Conservation (phyloP, 1,284 basidiomycete species). For the Xerocomus amazonicus region DNA sequence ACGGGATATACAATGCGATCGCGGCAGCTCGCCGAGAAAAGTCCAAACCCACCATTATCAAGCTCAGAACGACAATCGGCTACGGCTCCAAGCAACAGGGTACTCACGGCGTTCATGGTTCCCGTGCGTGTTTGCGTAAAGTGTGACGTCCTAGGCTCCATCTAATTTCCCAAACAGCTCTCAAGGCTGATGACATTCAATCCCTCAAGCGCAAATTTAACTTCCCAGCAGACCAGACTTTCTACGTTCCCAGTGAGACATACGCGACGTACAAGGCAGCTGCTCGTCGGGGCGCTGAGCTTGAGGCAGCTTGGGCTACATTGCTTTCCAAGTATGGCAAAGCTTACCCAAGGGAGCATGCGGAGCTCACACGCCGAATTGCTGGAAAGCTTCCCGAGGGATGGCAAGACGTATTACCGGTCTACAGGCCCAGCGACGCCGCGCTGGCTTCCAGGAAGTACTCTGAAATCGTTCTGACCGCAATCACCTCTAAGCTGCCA, state of each 20-base stretch:
- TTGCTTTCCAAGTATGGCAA: constrained; percentile 70
- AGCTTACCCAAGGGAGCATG: constrained; percentile 81
- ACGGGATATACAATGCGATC: constrained; percentile 78
- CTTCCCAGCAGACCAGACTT: constrained; percentile 77
- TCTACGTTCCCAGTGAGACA: constrained; percentile 76
- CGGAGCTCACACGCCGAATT: constrained; percentile 84
- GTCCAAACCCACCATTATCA: constrained; percentile 84
- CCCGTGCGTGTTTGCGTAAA: constrained; percentile 52
- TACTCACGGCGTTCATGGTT: constrained; percentile 89
- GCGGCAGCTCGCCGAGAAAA: constrained; percentile 72
- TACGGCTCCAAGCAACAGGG: constrained; percentile 92
- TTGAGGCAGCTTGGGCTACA: constrained; percentile 75
- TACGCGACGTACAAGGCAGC: constrained; percentile 67
- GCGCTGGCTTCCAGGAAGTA: constrained; percentile 91
- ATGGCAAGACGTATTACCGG: constrained; percentile 86
- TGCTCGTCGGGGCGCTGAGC: constrained; percentile 69
- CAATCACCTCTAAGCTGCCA: constrained; percentile 72
- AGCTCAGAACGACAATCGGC: constrained; percentile 87
- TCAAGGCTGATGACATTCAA: constrained; percentile 90
- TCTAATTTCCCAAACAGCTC: constrained; percentile 45
- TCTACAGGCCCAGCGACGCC: constrained; percentile 77
- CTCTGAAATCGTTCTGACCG: constrained; percentile 85
- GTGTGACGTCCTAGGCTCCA: not conserved
- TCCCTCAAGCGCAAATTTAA: constrained; percentile 84
- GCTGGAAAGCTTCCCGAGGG: constrained; percentile 77